Evolutionary conservation across 2,329 filamentous ascomycete species (phyloP).

Genomic region (Endoconidiophora polonica): DNA sequence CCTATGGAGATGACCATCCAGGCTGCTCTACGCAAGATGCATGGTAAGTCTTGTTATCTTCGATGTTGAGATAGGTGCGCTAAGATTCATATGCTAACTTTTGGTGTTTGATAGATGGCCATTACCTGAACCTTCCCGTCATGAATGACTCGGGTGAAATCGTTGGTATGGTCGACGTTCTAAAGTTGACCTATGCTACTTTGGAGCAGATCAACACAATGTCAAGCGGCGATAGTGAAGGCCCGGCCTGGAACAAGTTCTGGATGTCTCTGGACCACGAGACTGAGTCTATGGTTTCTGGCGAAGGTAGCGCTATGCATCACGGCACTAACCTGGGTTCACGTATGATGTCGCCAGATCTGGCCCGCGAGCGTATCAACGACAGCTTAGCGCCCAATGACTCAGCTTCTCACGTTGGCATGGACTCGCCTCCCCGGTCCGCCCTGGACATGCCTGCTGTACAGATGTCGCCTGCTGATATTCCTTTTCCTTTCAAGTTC

Average conservation of each 20-base stretch:
- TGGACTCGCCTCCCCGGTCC: conserved; percentile 59
- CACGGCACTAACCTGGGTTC: conserved; percentile 46
- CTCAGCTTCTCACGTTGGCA: conserved; percentile 81
- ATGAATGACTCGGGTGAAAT: conserved; percentile 98
- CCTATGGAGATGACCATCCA: conserved; percentile 99
- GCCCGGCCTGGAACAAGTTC: conserved; percentile 98
- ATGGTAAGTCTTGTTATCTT: conserved; percentile 46
- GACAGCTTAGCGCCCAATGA: conserved; percentile 86
- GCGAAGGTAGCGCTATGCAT: conserved; percentile 52
- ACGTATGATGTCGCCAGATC: conserved; percentile 67
- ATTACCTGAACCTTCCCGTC: conserved; percentile 93
- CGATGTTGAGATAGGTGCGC: neutral
- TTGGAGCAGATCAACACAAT: conserved; percentile 97
- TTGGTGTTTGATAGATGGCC: conserved; percentile 51
- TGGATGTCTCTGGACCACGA: conserved; percentile 93
- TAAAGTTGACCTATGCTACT: conserved; percentile 95
- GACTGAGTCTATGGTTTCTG: conserved; percentile 91
- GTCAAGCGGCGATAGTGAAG: conserved; percentile 73
- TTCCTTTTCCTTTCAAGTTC: conserved; percentile 95
- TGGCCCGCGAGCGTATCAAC: conserved; percentile 49
- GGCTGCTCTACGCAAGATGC: conserved; percentile 95
- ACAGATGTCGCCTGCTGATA: conserved; percentile 45
- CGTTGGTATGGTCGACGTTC: conserved; percentile 96
- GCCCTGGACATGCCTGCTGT: conserved; percentile 23
- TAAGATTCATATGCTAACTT: conserved; percentile 8